Evolutionary conservation across 495 filamentous ascomycete species (phyloP), one percentile per base, ranked within the genome.

Genomic region (Talaromyces ruber): DNA sequence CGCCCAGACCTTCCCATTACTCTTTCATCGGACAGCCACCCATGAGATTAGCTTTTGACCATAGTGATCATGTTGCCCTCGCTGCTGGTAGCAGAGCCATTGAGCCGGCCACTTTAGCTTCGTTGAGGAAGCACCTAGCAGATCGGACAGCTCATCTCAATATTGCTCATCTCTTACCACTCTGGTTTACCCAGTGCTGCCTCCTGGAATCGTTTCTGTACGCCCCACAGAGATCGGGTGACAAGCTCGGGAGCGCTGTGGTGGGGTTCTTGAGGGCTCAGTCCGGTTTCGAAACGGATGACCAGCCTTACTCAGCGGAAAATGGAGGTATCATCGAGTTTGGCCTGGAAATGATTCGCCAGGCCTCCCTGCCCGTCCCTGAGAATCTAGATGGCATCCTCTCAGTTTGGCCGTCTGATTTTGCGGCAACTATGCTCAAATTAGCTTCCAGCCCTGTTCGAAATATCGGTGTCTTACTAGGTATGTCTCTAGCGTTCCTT

Each of bases 131-230:
- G 16, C n/a, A 51, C 11, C 16, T 4, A 24, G 34, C 4, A 37
- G 43, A 47, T 47, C n/a, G 6, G 43, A 47, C 43, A 47, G 43
- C 43, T 21, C 43, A 47, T 47, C 18, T 47, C 43, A 25, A 70
- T 47, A 55, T 70, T 34, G 25, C 63, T 25, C 29, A 58, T n/a
- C 53, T 76, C 22, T 53, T 76, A 24, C 70, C 74, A 9, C 66
- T 76, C 45, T 76, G 74, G 74, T 73, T 76, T 56, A 64, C 72
- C 5, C 68, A 73, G 28, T 67, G 64, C 52, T 71, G 72, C 55
- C 68, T 76, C 30, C 64, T 75, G n/a, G 72, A 75, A 59, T 64
- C 60, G 11, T 64, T 67, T 50, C 37, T 74, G 16, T 69, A 62
- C 55, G 62, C 71, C 37, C 70, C 72, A 14, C 47, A 55, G 24